Evolutionary conservation across 2,329 filamentous ascomycete species (phyloP).

Genomic region (Monosporascus sp.): DNA sequence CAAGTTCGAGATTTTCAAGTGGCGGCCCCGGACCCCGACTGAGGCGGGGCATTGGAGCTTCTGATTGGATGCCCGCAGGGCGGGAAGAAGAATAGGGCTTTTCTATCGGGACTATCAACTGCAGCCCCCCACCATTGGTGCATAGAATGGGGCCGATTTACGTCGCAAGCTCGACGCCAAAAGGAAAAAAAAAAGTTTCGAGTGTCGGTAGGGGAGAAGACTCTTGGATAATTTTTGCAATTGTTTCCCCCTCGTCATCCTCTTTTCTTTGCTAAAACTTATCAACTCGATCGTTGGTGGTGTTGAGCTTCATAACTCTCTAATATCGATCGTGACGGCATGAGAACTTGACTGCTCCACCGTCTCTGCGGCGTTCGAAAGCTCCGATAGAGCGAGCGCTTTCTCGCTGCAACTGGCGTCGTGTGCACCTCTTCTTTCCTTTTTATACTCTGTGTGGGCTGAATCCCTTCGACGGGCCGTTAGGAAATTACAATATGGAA

Average conservation of each 20-base stretch:
- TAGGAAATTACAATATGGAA: constrained; percentile 26
- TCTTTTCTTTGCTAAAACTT: background rate
- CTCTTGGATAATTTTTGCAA: background rate
- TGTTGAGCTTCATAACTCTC: constrained; percentile 2
- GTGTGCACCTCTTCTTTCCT: background rate
- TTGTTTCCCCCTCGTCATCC: background rate
- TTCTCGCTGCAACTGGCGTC: constrained; percentile 15
- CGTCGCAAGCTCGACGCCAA: background rate
- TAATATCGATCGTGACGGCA: constrained; percentile 7
- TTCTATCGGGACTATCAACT: background rate
- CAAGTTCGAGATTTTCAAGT: background rate
- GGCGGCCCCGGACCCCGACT: background rate
- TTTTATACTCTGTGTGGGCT: background rate
- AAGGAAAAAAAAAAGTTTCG: constrained; percentile 1
- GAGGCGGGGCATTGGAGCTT: background rate
- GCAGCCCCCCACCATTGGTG: background rate
- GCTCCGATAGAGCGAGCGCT: constrained; percentile 19
- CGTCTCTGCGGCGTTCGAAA: constrained; percentile 18
- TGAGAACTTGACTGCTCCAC: constrained; percentile 13
- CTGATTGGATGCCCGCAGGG: background rate
- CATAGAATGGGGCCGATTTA: background rate
- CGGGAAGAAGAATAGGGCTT: background rate
- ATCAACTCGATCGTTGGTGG: background rate
- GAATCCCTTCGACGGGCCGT: background rate
- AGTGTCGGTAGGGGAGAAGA: background rate